These are phyloP conservation scores for Trichoderma gracile DNA, from an alignment of 2,329 filamentous ascomycete species.

Conservation along the genomic window DNA sequence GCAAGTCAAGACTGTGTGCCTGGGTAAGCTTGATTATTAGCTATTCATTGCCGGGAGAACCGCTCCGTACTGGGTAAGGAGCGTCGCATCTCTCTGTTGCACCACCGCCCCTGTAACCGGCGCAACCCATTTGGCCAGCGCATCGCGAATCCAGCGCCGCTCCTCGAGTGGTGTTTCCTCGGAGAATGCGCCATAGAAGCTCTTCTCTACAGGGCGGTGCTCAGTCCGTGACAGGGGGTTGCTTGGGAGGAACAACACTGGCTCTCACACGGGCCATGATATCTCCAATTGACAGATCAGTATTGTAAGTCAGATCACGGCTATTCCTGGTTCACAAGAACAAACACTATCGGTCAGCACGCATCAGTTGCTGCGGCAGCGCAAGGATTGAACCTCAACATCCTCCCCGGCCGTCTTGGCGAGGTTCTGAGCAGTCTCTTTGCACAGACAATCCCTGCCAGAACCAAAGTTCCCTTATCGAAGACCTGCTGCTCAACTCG, in stretches of 20 bases:
- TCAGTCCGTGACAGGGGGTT: too few species aligned
- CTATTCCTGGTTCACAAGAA: neutral
- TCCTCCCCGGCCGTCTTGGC: neutral
- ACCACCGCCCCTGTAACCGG: conserved; percentile 3
- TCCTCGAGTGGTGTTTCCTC: neutral
- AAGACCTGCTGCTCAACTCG: neutral
- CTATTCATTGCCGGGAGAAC: conserved; percentile 3
- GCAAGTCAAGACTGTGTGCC: neutral
- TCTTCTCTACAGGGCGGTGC: too few species aligned
- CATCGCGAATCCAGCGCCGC: neutral
- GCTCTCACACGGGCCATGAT: too few species aligned
- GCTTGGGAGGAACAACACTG: too few species aligned
- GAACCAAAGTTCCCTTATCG: conserved; percentile 12
- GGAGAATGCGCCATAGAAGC: neutral
- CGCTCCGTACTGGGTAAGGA: neutral
- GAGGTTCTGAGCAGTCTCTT: neutral
- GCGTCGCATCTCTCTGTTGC: conserved; percentile 11
- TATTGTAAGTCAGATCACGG: neutral
- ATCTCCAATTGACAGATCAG: neutral
- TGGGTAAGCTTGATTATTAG: conserved; percentile 20
- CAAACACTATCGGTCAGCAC: neutral
- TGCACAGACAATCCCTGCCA: neutral
- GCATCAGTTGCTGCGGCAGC: neutral
- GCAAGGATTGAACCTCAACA: neutral
- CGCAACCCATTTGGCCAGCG: neutral